Percentiles rank a stretch among this genome's conserved stretches.
phyloP scores from a whole-genome alignment of 2,329 filamentous ascomycete species.

The Penicillium sp. region DNA sequence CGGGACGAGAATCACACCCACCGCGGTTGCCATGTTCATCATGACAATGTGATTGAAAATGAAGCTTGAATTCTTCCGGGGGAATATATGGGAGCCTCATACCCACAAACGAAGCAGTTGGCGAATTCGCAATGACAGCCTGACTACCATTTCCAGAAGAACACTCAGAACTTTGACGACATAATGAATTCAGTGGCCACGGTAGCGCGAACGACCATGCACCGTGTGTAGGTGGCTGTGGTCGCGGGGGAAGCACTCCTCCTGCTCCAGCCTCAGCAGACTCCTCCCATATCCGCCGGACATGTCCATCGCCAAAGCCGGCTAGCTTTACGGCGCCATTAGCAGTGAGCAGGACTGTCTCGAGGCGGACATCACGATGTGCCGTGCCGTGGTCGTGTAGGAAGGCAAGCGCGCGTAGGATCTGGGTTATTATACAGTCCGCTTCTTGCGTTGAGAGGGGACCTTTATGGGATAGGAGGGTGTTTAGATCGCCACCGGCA shows the following conservation, averaged over 20 bases:
- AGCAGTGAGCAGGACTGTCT: slow-evolving; percentile 84
- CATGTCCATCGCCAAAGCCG: slow-evolving; percentile 79
- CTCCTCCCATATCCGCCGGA: slow-evolving; percentile 62
- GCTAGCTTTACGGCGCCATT: slow-evolving; percentile 84
- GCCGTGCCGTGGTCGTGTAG: slow-evolving; percentile 84
- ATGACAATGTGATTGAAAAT: not conserved
- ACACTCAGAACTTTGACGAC: not conserved
- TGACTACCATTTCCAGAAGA: not conserved
- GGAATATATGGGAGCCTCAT: slow-evolving; percentile 21
- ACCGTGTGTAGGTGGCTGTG: not conserved
- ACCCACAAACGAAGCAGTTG: slow-evolving; percentile 15
- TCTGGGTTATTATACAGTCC: slow-evolving; percentile 82
- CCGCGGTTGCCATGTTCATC: not conserved
- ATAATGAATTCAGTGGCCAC: slow-evolving; percentile 10
- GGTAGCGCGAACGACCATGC: slow-evolving; percentile 15
- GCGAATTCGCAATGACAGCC: not conserved
- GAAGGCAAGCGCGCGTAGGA: slow-evolving; percentile 45
- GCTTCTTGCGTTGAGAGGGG: slow-evolving; percentile 78
- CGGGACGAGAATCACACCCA: slow-evolving; percentile 14
- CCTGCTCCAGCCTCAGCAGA: slow-evolving; percentile 6
- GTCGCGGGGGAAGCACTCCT: not conserved
- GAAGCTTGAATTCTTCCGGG: slow-evolving; percentile 16
- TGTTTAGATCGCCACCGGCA: slow-evolving; percentile 82
- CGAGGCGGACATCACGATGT: slow-evolving; percentile 89
- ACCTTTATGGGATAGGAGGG: slow-evolving; percentile 72